These are phyloP conservation scores for Citrus australasica DNA, from an alignment of 345 rosid species.

Conservation along the genomic window DNA sequence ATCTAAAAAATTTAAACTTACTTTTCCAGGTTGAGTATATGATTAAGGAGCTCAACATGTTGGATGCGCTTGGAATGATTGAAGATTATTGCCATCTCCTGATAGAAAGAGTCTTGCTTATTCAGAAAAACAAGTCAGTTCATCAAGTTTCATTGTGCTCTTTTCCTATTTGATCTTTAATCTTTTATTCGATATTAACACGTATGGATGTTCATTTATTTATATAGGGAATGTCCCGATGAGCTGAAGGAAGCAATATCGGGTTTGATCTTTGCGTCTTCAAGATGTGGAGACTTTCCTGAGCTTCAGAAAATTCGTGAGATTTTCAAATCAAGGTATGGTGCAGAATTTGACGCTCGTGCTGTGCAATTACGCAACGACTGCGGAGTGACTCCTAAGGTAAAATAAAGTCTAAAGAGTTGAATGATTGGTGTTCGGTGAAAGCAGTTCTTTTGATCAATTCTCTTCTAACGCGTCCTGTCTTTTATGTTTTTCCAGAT, in stretches of 20 bases:
- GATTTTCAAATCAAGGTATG: conserved; percentile 26
- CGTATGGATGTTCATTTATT: not conserved
- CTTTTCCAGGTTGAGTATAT: conserved; percentile 43
- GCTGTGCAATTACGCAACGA: conserved; percentile 37
- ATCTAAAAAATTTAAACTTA: no score
- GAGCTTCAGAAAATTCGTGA: conserved; percentile 44
- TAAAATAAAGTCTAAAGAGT: conserved; percentile 19
- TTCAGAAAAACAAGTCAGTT: conserved; percentile 36
- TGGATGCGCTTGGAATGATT: conserved; percentile 41
- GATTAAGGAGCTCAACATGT: conserved; percentile 39
- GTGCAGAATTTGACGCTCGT: conserved; percentile 36
- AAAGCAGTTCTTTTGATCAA: not conserved
- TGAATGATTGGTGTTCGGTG: not conserved
- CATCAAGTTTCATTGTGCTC: not conserved
- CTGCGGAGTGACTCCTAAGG: conserved; percentile 45
- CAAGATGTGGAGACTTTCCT: conserved; percentile 55
- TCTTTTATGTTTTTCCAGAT: conserved; percentile 26
- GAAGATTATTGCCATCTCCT: conserved; percentile 43
- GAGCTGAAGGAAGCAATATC: conserved; percentile 51
- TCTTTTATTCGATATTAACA: not conserved
- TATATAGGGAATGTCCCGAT: conserved; percentile 43
- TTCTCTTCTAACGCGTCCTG: not conserved
- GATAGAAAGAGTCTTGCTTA: conserved; percentile 30
- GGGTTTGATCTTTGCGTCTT: conserved; percentile 55
- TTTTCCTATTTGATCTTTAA: not conserved